phyloP scores from a whole-genome alignment of 1,139 yeast genomes.

The Blastobotrys arbuscula region DNA sequence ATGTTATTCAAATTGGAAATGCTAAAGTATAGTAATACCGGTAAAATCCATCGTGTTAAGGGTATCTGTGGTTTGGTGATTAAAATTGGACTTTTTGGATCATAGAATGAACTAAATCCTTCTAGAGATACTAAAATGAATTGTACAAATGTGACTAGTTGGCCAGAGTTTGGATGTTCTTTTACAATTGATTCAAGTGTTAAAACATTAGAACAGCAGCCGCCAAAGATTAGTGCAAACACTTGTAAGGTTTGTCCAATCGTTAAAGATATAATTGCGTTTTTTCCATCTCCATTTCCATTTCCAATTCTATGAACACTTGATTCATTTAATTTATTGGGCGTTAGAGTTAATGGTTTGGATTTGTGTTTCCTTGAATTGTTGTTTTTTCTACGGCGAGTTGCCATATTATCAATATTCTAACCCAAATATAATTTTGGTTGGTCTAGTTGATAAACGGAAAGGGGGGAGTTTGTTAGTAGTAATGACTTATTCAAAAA shows the following conservation, averaged over 20 bases:
- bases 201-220: conserved; percentile 68
- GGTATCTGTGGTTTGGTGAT: conserved; percentile 38
- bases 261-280: not conserved
- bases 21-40: conserved; percentile 48
- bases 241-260: conserved; percentile 2
- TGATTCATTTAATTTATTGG: not conserved
- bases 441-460: not conserved
- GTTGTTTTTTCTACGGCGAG: not conserved
- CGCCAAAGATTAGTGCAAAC: conserved; percentile 53
- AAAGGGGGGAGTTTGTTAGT: not conserved
- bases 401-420: not conserved
- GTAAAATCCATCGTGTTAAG: conserved; percentile 41
- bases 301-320: not conserved
- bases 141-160: conserved; percentile 55
- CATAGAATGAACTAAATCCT: conserved; percentile 31
- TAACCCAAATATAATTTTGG: not conserved
- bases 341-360: not conserved
- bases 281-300: not conserved
- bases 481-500: not conserved
- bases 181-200: conserved; percentile 51
- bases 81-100: conserved; percentile 22
- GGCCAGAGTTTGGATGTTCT: conserved; percentile 41
- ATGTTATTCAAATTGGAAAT: conserved; percentile 53
- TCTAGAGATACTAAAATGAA: conserved; percentile 49
- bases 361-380: not conserved